Evolutionary conservation across 2,329 filamentous ascomycete species (phyloP).

Genomic region (Aspergillus transmontanensis): DNA sequence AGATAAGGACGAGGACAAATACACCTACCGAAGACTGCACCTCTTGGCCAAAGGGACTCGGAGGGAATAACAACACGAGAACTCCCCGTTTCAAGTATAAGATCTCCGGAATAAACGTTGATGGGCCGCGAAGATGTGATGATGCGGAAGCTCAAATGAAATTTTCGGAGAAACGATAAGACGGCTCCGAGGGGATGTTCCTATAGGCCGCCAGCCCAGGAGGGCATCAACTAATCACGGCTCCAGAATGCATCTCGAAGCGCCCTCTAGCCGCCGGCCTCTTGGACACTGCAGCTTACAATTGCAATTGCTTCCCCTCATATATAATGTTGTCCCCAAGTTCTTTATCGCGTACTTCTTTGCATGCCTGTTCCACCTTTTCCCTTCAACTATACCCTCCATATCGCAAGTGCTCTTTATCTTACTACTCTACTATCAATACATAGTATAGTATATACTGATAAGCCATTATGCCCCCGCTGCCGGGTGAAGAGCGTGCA

Average conservation of each 20-base stretch:
- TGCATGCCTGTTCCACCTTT: neutral
- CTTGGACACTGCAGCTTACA: constrained; percentile 20
- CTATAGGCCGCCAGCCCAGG: neutral
- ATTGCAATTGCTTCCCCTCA: constrained; percentile 16
- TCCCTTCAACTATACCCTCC: neutral
- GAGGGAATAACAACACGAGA: neutral
- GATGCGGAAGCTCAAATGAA: constrained; percentile 31
- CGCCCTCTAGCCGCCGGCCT: constrained; percentile 24
- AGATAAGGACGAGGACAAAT: neutral
- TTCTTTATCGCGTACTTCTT: constrained; percentile 1
- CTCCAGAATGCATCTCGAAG: constrained; percentile 18
- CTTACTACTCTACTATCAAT: neutral
- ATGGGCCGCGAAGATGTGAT: constrained; percentile 5
- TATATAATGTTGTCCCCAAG: constrained; percentile 11
- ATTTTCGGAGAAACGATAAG: constrained; percentile 39
- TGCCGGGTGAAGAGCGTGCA: constrained; percentile 49
- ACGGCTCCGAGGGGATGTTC: neutral
- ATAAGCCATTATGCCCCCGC: constrained; percentile 45
- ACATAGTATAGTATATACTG: neutral
- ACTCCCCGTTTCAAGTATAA: neutral
- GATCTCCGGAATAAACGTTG: neutral
- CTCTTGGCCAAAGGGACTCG: neutral
- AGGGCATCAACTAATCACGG: constrained; percentile 13
- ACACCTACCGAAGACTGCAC: neutral
- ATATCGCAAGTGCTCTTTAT: neutral